Conservation (phyloP, 768 basidiomycete genomes). For the Exsudoporus frostii region DNA sequence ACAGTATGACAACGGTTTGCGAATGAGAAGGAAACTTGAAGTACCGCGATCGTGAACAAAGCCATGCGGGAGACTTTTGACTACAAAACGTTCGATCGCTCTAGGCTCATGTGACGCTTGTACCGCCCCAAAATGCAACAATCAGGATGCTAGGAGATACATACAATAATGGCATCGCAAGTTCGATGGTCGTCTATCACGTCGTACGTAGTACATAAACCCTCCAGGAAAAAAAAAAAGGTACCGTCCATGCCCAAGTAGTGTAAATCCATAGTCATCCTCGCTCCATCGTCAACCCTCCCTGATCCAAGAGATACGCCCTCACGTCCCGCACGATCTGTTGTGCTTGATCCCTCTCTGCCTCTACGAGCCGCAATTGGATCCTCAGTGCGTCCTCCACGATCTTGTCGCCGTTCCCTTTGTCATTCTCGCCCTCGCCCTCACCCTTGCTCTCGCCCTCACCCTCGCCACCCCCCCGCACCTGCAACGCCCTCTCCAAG, state of each 20-base stretch:
- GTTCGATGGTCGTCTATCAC: neutral
- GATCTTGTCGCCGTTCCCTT: neutral
- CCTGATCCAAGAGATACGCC: slow-evolving; percentile 15
- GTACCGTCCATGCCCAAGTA: neutral
- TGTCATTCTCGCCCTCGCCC: neutral
- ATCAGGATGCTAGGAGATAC: too few relatives aligned
- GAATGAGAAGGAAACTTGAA: too few relatives aligned
- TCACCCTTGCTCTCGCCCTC: neutral
- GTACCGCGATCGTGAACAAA: too few relatives aligned
- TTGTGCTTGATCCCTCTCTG: slow-evolving; percentile 20
- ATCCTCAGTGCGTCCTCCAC: slow-evolving; percentile 8
- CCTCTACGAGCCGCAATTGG: slow-evolving; percentile 13
- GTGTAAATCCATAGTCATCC: neutral
- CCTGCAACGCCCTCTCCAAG: slow-evolving; percentile 19
- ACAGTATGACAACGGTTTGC: too few relatives aligned
- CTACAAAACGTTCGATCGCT: too few relatives aligned
- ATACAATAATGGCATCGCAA: neutral
- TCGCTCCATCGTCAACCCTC: neutral
- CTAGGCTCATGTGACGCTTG: too few relatives aligned
- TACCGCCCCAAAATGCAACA: too few relatives aligned
- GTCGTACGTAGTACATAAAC: neutral
- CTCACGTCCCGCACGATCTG: slow-evolving; percentile 15
- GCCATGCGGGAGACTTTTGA: too few relatives aligned
- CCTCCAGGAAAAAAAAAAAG: too few relatives aligned
- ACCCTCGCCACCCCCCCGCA: neutral